These are phyloP conservation scores for Penicillium sp. DNA, from an alignment of 2,329 filamentous ascomycete species.

Conservation along the genomic window DNA sequence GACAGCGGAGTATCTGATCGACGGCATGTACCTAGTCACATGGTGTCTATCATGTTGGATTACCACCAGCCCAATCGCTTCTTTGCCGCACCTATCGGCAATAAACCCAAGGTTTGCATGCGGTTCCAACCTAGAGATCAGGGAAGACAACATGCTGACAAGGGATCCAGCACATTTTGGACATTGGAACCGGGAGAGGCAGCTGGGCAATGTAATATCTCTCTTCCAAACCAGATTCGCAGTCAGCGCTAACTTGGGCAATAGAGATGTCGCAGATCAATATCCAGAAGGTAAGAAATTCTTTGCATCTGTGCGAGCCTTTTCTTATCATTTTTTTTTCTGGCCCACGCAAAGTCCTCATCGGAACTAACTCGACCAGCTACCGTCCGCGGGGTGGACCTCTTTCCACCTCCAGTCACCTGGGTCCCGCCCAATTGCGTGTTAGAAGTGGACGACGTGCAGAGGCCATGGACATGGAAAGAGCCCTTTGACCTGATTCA, in stretches of 20 bases:
- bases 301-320: not conserved
- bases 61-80: conserved; percentile 9
- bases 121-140: not conserved
- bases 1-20: not conserved
- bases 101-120: conserved; percentile 5
- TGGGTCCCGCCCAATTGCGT: conserved; percentile 3
- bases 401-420: conserved; percentile 1
- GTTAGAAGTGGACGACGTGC: conserved; percentile 1
- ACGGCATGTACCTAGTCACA: conserved; percentile 3
- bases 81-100: conserved; percentile 6
- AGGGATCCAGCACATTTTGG: conserved; percentile 7
- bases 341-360: too few relatives aligned
- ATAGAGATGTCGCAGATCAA: conserved; percentile 10
- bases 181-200: conserved; percentile 12
- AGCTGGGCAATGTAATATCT: conserved; percentile 10
- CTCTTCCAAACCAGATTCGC: not conserved
- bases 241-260: not conserved
- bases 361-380: not conserved
- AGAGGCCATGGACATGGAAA: conserved; percentile 1
- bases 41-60: conserved; percentile 11
- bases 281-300: conserved; percentile 8
- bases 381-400: conserved; percentile 1
- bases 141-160: not conserved
- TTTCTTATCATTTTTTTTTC: too few relatives aligned
- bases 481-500: conserved; percentile 3